Percentiles rank a stretch among this genome's conserved stretches.
Evolutionary conservation across 1,284 basidiomycete species (phyloP).

Genomic region (Jaminaea rosea): DNA sequence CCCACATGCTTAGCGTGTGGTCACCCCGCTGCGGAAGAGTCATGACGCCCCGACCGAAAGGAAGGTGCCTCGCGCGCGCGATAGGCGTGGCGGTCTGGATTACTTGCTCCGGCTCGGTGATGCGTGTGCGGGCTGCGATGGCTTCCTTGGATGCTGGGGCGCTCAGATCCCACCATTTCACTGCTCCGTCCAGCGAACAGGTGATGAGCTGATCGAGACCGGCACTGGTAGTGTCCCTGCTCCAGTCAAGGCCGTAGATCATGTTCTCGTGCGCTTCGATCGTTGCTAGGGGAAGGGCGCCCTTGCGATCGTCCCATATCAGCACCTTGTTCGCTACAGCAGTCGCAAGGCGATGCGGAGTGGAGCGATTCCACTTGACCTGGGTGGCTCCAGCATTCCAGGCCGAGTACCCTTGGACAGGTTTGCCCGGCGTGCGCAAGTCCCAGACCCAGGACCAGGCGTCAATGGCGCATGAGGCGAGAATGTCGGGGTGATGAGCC

Average conservation of each 20-base stretch:
- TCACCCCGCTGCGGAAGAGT: slow-evolving; percentile 83
- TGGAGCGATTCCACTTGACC: slow-evolving; percentile 34
- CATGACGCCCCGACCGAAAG: slow-evolving; percentile 82
- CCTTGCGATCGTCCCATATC: slow-evolving; percentile 45
- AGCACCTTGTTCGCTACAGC: slow-evolving; percentile 28
- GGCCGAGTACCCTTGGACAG: slow-evolving; percentile 38
- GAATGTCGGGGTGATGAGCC: slow-evolving; percentile 39
- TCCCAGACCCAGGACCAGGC: slow-evolving; percentile 47
- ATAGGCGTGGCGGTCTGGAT: slow-evolving; percentile 79
- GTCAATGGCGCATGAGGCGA: slow-evolving; percentile 43
- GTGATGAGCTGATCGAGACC: slow-evolving; percentile 42
- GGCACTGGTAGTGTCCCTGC: slow-evolving; percentile 19
- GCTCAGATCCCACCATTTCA: slow-evolving; percentile 42
- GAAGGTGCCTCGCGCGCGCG: slow-evolving; percentile 83
- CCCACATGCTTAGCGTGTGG: slow-evolving; percentile 76
- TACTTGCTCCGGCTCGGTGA: slow-evolving; percentile 45
- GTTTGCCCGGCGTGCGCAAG: slow-evolving; percentile 31
- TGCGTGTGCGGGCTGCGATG: slow-evolving; percentile 28
- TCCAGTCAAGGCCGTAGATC: slow-evolving; percentile 47
- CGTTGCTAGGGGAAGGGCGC: slow-evolving; percentile 26
- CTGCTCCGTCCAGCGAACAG: slow-evolving; percentile 42
- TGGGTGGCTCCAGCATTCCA: slow-evolving; percentile 46
- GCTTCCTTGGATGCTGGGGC: slow-evolving; percentile 26
- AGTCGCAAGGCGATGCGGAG: slow-evolving; percentile 14
- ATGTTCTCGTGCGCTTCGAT: slow-evolving; percentile 41